Base-by-base conservation (phyloP, 305 asterid species). In the Solanum hybrid region DNA sequence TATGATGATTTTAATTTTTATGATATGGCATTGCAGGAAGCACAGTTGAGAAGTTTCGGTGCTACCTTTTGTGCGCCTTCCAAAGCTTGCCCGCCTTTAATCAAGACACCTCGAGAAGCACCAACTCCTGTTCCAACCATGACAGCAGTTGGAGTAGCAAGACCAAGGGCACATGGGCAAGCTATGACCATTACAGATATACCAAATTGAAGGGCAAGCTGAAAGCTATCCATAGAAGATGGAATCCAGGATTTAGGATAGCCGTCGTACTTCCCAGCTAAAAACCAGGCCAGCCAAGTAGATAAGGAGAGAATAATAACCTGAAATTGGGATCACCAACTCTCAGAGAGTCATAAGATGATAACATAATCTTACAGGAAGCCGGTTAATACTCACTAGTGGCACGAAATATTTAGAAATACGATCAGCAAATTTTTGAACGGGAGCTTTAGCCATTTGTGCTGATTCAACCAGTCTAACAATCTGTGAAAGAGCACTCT, bases 121-220 rank as follows among this genome's bases (percentile, higher is more conserved):
- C 99, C 98, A 38, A 94, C 95, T 68, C 98, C 97, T n/a, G 97
- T 96, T 15, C 98, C 98, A 88, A 97, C 99, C 99, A 97, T 97
- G 72, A 97, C 97, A 36, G 98, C 98, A 1, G 98, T 96, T 32
- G 98, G 99, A 84, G 99, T 97, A 87, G 98, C 99, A 87, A 97
- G 92, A 90, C 98, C 99, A 88, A 96, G 98, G 36, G 98, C 99
- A 89, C 99, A 97, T 0, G 99, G 98, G 92, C 98, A 97, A 57
- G 99, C 98, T 90, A 97, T 96, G 68, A 96, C 98, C 99, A 97
- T 95, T 5, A 97, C 98, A 4, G 99, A 97, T 80, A 97, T 96
- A 37, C 97, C 98, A 90, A 96, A 96, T 91, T 96, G 97, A 77
- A 97, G 97, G 37, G 98, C 98, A 20, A 95, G 97, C 93, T 96